These are phyloP conservation scores for Typha latifolia DNA, from an alignment of 176 grass and related monocot genomes.

Conservation along the genomic window DNA sequence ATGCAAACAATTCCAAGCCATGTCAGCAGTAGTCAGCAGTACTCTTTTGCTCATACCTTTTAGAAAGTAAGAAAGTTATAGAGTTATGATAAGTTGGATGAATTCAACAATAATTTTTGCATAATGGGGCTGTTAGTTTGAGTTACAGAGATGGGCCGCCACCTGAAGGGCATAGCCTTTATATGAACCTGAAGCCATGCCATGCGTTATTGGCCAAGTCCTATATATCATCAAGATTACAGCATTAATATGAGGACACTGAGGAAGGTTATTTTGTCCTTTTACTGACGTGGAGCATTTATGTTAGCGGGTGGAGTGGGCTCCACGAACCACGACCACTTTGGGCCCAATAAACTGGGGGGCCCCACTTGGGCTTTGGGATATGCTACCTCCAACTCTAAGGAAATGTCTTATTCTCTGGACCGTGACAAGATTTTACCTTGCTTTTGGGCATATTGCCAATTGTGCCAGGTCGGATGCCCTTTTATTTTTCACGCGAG, in stretches of 20 bases:
- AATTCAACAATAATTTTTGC: neutral
- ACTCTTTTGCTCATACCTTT: neutral
- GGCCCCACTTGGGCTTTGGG: neutral
- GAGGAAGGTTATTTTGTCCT: too few species aligned
- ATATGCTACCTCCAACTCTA: neutral
- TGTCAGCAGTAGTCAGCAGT: neutral
- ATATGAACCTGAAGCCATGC: too few species aligned
- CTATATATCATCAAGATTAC: too few species aligned
- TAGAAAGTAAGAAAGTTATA: neutral
- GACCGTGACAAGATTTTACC: neutral
- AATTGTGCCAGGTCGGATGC: neutral
- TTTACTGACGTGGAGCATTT: neutral
- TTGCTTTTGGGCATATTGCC: neutral
- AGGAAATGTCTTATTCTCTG: constrained; percentile 1
- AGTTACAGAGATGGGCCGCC: too few species aligned
- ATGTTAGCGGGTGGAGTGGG: neutral
- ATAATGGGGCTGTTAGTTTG: too few species aligned
- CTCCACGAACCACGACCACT: constrained; percentile 5
- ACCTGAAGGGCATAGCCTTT: too few species aligned
- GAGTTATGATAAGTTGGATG: neutral
- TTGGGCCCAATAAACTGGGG: neutral
- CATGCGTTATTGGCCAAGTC: too few species aligned
- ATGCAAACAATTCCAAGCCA: neutral
- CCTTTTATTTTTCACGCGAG: too few species aligned
- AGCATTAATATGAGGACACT: too few species aligned